Percentiles rank a stretch among this genome's conserved stretches.
Evolutionary conservation across 495 filamentous ascomycete species (phyloP).

Genomic region (Daldinia caldariorum): DNA sequence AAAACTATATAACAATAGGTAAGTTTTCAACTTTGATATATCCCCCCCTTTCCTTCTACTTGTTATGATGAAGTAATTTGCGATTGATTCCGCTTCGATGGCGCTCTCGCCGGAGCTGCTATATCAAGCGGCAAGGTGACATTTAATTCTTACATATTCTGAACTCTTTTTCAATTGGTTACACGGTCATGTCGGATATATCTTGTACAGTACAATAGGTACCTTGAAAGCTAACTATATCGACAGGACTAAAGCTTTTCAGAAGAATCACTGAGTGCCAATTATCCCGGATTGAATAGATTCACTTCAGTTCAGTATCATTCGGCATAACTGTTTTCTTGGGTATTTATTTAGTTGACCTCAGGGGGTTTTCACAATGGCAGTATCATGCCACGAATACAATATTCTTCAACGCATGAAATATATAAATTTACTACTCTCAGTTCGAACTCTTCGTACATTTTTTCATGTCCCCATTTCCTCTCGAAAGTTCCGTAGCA

Average conservation of each 20-base stretch:
- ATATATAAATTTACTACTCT: not conserved
- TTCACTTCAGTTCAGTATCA: not conserved
- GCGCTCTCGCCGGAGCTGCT: conserved; percentile 85
- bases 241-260: conserved; percentile 1
- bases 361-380: too few species aligned
- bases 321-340: not conserved
- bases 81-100: conserved; percentile 87
- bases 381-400: not conserved
- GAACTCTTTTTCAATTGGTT: conserved; percentile 53
- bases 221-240: conserved; percentile 25
- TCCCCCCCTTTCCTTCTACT: conserved; percentile 22
- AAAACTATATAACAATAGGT: conserved; percentile 5
- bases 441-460: not conserved
- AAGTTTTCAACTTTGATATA: conserved; percentile 7
- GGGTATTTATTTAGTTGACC: not conserved
- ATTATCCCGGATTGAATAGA: not conserved
- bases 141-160: conserved; percentile 99
- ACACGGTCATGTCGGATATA: not conserved
- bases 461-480: not conserved
- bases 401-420: not conserved
- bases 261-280: not conserved
- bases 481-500: not conserved
- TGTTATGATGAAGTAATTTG: conserved; percentile 97
- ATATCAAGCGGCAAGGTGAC: conserved; percentile 79
- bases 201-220: not conserved